A percentile compares a stretch with the other conserved stretches of the same genome.
Conservation (phyloP, 768 basidiomycete species). For the Vararia minispora region DNA sequence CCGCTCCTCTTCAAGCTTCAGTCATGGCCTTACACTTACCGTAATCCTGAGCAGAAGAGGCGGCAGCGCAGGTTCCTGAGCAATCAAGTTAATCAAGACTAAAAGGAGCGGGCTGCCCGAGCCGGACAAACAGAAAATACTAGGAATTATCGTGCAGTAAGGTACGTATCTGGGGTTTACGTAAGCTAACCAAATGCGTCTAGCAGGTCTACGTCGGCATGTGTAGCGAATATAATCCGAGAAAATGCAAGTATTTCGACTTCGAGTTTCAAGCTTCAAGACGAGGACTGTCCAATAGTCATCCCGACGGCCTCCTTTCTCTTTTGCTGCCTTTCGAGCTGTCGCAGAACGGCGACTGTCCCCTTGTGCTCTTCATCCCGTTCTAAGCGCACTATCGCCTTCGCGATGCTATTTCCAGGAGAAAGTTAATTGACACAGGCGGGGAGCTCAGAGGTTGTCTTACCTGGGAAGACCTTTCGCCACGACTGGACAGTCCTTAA, state of each 20-base stretch:
- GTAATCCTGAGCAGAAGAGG: too few relatives aligned
- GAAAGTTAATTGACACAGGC: not conserved
- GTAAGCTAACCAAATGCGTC: not conserved
- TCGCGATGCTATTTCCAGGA: conserved; percentile 25
- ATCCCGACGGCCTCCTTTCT: conserved; percentile 12
- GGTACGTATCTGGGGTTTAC: too few relatives aligned
- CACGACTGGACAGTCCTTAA: conserved; percentile 48
- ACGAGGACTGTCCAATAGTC: not conserved
- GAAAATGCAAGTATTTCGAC: too few relatives aligned
- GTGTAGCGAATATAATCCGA: too few relatives aligned
- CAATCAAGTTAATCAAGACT: too few relatives aligned
- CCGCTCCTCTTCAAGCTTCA: too few relatives aligned
- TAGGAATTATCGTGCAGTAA: too few relatives aligned
- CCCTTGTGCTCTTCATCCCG: conserved; percentile 24
- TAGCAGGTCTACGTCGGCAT: not conserved
- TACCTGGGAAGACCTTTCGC: conserved; percentile 21
- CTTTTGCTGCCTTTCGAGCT: conserved; percentile 22
- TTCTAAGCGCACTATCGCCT: conserved; percentile 34
- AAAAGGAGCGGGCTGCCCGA: too few relatives aligned
- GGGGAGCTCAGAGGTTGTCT: not conserved
- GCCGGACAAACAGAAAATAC: too few relatives aligned
- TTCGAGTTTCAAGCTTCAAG: too few relatives aligned
- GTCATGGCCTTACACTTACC: too few relatives aligned
- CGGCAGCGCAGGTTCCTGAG: too few relatives aligned
- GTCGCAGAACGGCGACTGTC: conserved; percentile 28